Evolutionary conservation across 2,329 filamentous ascomycete species (phyloP), one percentile per base, ranked within the genome.

Genomic region (Trichoderma citrinoviride): DNA sequence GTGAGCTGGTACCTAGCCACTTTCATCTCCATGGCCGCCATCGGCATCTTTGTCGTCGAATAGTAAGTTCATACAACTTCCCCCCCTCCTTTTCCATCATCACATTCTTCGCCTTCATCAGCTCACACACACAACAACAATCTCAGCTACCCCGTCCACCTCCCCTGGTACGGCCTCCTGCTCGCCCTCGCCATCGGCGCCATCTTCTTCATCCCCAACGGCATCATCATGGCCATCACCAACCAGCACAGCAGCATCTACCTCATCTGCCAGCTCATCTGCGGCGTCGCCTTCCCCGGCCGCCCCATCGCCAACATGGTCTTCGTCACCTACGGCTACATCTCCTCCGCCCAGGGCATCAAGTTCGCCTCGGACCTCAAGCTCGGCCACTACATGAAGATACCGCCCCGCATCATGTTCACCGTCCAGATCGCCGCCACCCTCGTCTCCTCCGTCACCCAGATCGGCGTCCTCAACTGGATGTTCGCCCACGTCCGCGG

Each of bases 251-350:
- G 88, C 76, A 92, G 89, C 75, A 91, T 94, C 69, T 95, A 94
- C 74, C 83, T 95, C 41, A 91, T 95, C 71, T 94, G 91, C 75
- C 92, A 95, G 76, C 84, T 96, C 65, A 88, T 95, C 68, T 94
- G 91, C 68, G 92, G 92, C 61, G 87, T 85, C 57, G 82, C 92
- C 17, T 96, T 96, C 74, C 92, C 92, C 0, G 92, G 92, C 29
- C 88, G 90, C 1, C 92, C 92, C 1, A 91, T 96, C 12, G 92
- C 92, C 57, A 95, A 96, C 76, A 96, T 96, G 92, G 91, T 96
- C 41, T 96, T 96, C 71, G 91, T 94, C 54, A 95, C 91, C 0
- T 96, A 95, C 74, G 92, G 91, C 67, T 96, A 95, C 77, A 95
- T 95, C 73, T 93, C 90, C 5, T 93, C 90, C 0, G 90, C 91